These are phyloP conservation scores for Amylostereum chailletii DNA, from an alignment of 1,284 basidiomycete species.

Conservation along the genomic window DNA sequence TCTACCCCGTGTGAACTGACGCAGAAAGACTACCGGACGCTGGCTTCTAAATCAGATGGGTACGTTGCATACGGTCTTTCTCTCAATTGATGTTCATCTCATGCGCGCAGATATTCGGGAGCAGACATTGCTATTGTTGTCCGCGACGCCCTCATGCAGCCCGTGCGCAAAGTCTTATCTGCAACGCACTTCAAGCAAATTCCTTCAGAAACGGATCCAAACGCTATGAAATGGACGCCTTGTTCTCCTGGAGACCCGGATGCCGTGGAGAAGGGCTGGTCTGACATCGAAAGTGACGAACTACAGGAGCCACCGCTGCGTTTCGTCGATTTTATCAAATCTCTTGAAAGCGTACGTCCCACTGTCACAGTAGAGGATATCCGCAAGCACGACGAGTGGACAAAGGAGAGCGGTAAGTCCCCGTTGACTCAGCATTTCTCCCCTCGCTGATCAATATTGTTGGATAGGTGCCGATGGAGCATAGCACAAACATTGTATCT, in stretches of 20 bases:
- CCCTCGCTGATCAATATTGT: too few relatives aligned
- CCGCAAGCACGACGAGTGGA: conserved; percentile 87
- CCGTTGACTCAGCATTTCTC: neutral
- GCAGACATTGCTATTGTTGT: conserved; percentile 95
- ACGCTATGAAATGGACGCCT: conserved; percentile 68
- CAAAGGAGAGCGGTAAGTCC: conserved; percentile 59
- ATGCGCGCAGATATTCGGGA: conserved; percentile 66
- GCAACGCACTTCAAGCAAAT: conserved; percentile 92
- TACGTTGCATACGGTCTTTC: conserved; percentile 20
- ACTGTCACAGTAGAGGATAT: conserved; percentile 91
- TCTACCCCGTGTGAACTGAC: conserved; percentile 83
- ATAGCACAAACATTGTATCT: conserved; percentile 11
- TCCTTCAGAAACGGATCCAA: conserved; percentile 23
- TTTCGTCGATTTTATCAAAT: conserved; percentile 80
- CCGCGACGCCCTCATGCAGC: conserved; percentile 97
- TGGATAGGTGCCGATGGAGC: conserved; percentile 33
- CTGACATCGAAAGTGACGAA: conserved; percentile 87
- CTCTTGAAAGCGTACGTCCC: conserved; percentile 75
- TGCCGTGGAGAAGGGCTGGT: conserved; percentile 89
- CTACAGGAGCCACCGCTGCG: conserved; percentile 79
- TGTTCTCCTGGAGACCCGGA: conserved; percentile 90
- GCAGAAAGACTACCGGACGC: conserved; percentile 70
- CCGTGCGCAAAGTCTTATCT: conserved; percentile 91
- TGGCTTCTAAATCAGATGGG: conserved; percentile 88
- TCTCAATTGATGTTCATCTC: neutral